Conservation (phyloP, 768 basidiomycete species). For the Omphalotus guepiniiformis region DNA sequence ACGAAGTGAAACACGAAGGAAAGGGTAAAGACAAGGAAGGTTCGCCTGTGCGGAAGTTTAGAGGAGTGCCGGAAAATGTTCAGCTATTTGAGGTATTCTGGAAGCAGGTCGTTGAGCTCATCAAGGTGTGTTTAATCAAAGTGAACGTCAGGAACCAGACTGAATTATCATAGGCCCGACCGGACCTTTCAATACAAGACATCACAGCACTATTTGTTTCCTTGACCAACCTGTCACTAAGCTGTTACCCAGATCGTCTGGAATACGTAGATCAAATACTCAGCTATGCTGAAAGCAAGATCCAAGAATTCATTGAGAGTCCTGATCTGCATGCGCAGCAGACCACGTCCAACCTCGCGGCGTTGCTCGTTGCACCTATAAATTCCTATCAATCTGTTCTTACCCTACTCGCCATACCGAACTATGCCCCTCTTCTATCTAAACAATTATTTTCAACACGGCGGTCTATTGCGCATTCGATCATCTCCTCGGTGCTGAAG, state of each 20-base stretch:
- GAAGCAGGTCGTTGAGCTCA: slow-evolving; percentile 96
- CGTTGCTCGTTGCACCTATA: slow-evolving; percentile 89
- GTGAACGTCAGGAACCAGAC: slow-evolving; percentile 5
- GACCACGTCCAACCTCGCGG: slow-evolving; percentile 87
- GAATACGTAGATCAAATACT: slow-evolving; percentile 98
- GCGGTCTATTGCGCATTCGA: slow-evolving; percentile 89
- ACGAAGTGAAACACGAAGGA: slow-evolving; percentile 22
- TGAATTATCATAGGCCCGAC: slow-evolving; percentile 66
- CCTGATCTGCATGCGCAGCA: slow-evolving; percentile 85
- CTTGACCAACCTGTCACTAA: slow-evolving; percentile 88
- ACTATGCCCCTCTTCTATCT: slow-evolving; percentile 77
- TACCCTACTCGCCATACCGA: slow-evolving; percentile 93
- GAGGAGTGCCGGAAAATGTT: slow-evolving; percentile 93
- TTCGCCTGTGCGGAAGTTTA: slow-evolving; percentile 69
- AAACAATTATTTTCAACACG: slow-evolving; percentile 89
- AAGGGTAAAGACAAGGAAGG: slow-evolving; percentile 64
- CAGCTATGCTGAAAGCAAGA: slow-evolving; percentile 82
- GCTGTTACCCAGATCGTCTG: slow-evolving; percentile 94
- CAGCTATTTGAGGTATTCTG: slow-evolving; percentile 98
- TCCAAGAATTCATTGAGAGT: slow-evolving; percentile 80
- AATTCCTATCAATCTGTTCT: slow-evolving; percentile 96
- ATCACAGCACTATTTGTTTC: slow-evolving; percentile 96
- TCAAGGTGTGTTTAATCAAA: slow-evolving; percentile 64
- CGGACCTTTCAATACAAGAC: slow-evolving; percentile 96
- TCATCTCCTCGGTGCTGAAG: slow-evolving; percentile 92